Evolutionary conservation across 1,139 yeast species (phyloP).

Genomic region (Kurtzmaniella quercitrusa): DNA sequence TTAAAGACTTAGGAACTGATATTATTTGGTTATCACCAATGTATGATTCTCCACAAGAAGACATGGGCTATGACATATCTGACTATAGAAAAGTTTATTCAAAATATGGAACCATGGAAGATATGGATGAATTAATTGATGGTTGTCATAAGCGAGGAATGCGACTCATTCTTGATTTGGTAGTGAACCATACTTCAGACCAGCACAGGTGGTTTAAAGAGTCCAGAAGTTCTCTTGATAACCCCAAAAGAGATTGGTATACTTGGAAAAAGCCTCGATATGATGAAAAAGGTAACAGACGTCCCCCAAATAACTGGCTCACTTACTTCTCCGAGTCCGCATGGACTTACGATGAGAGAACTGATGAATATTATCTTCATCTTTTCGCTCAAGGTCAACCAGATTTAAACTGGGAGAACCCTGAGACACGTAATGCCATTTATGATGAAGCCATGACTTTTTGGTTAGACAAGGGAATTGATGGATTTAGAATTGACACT

Average conservation of each 20-base stretch:
- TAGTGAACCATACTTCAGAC: conserved; percentile 20
- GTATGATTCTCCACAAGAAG: conserved; percentile 23
- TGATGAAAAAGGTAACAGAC: conserved; percentile 19
- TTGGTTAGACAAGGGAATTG: conserved; percentile 22
- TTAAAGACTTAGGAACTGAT: conserved; percentile 18
- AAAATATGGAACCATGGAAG: conserved; percentile 19
- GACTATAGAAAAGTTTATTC: conserved; percentile 21
- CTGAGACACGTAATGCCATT: conserved; percentile 19
- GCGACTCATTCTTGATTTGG: conserved; percentile 21
- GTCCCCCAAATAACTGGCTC: conserved; percentile 23
- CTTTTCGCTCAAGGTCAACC: conserved; percentile 21
- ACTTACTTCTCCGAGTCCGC: conserved; percentile 21
- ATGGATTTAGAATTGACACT: conserved; percentile 22
- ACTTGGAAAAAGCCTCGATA: conserved; percentile 18
- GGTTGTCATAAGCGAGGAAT: conserved; percentile 19
- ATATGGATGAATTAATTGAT: conserved; percentile 17
- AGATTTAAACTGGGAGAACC: conserved; percentile 23
- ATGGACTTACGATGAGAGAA: conserved; percentile 20
- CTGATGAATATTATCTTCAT: conserved; percentile 22
- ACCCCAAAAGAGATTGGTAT: conserved; percentile 23
- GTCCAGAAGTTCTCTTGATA: conserved; percentile 18
- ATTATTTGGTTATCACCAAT: conserved; percentile 22
- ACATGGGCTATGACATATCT: conserved; percentile 23
- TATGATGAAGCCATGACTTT: conserved; percentile 18
- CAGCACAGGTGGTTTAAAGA: conserved; percentile 22